Conservation (phyloP, 257 asterid genomes). For the Henckelia pumila region DNA sequence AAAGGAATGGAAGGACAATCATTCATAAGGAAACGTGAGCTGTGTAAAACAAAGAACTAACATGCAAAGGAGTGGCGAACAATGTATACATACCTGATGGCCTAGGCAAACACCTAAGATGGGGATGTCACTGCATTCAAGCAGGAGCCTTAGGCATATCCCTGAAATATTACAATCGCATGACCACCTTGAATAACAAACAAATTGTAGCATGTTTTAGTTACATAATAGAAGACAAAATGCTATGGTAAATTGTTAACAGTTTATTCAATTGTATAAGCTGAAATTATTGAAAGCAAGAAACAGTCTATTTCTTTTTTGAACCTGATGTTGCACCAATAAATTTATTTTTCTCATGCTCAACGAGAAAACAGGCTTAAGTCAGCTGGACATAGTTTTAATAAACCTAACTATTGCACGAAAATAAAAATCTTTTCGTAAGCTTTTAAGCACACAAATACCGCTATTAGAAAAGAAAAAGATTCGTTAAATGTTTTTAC, state of each 20-base stretch:
- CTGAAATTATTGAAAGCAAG: constrained; percentile 8
- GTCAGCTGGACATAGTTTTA: not conserved
- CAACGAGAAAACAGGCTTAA: constrained; percentile 1
- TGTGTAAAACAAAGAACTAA: constrained; percentile 8
- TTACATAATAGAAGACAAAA: constrained; percentile 2
- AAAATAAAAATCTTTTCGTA: not conserved
- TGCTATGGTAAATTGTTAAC: not conserved
- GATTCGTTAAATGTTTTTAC: not conserved
- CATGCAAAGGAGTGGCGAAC: constrained; percentile 3
- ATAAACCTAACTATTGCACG: constrained; percentile 6
- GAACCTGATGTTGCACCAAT: not conserved
- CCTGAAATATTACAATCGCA: constrained; percentile 47
- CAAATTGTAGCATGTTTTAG: not conserved
- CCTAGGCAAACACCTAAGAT: constrained; percentile 98
- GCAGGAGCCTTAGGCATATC: constrained; percentile 82
- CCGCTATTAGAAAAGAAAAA: not conserved
- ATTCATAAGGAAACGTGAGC: not conserved
- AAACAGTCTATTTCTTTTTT: not conserved
- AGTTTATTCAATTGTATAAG: constrained; percentile 5
- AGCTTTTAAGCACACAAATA: not conserved
- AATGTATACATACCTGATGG: constrained; percentile 66
- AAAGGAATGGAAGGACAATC: not conserved
- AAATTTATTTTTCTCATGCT: not conserved
- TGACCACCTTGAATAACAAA: constrained; percentile 20
- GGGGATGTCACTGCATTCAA: constrained; percentile 86